These are phyloP conservation scores for Phialophora expanda DNA, from an alignment of 2,329 filamentous ascomycete species.

Conservation along the genomic window DNA sequence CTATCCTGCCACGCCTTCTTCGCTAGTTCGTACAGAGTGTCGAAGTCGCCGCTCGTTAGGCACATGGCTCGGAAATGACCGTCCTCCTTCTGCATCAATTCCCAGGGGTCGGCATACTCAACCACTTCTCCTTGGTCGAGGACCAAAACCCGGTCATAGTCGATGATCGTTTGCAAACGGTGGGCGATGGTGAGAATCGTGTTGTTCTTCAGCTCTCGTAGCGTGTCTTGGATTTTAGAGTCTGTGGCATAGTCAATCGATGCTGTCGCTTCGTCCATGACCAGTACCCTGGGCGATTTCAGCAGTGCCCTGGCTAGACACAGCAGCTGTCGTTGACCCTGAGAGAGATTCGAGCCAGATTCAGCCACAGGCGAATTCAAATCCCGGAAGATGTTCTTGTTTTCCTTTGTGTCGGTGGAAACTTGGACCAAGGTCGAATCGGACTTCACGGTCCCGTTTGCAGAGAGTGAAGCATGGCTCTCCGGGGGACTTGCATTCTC, in stretches of 20 bases:
- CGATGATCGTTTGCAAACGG: slow-evolving; percentile 91
- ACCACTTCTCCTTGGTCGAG: slow-evolving; percentile 86
- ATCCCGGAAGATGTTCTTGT: slow-evolving; percentile 94
- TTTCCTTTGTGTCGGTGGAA: slow-evolving; percentile 55
- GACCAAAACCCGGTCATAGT: slow-evolving; percentile 97
- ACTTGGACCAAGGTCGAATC: slow-evolving; percentile 33
- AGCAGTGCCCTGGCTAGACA: slow-evolving; percentile 92
- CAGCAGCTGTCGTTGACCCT: slow-evolving; percentile 92
- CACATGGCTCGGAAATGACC: slow-evolving; percentile 72
- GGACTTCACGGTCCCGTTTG: slow-evolving; percentile 35
- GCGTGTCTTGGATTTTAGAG: slow-evolving; percentile 92
- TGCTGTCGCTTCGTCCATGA: slow-evolving; percentile 98
- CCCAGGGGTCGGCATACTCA: slow-evolving; percentile 89
- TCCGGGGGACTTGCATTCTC: slow-evolving; percentile 28
- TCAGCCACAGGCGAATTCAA: slow-evolving; percentile 83
- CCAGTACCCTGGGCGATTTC: slow-evolving; percentile 87
- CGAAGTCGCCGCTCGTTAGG: slow-evolving; percentile 69
- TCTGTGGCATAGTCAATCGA: slow-evolving; percentile 98
- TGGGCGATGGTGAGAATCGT: slow-evolving; percentile 98
- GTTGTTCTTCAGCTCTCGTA: slow-evolving; percentile 82
- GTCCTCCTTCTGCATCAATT: slow-evolving; percentile 72
- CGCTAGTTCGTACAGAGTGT: slow-evolving; percentile 61
- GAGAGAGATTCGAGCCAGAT: slow-evolving; percentile 91
- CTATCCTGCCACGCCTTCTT: slow-evolving; percentile 56
- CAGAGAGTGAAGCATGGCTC: slow-evolving; percentile 38